Evolutionary conservation across 768 basidiomycete species (phyloP).

Genomic region (Lyophyllum atratum): DNA sequence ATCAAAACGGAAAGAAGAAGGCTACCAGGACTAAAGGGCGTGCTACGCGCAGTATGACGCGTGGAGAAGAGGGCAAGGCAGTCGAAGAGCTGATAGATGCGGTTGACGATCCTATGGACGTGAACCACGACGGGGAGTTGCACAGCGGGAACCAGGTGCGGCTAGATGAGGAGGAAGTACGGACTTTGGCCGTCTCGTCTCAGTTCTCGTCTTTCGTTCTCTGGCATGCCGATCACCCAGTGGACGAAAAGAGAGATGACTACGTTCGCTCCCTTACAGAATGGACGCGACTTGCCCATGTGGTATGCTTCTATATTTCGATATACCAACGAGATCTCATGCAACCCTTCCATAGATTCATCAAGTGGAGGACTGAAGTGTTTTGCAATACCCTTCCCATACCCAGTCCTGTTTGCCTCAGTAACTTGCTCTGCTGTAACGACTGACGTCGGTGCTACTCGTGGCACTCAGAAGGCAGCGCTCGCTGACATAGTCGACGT

Average conservation of each 20-base stretch:
- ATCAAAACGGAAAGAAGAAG: slow-evolving; percentile 13
- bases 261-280: slow-evolving; percentile 69
- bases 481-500: too few relatives aligned
- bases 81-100: slow-evolving; percentile 25
- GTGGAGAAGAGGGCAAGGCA: slow-evolving; percentile 21
- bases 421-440: neutral
- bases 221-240: slow-evolving; percentile 74
- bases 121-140: slow-evolving; percentile 29
- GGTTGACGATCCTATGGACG: slow-evolving; percentile 27
- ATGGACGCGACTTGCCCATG: slow-evolving; percentile 65
- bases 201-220: slow-evolving; percentile 70
- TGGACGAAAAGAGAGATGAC: slow-evolving; percentile 71
- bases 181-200: slow-evolving; percentile 46
- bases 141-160: slow-evolving; percentile 26
- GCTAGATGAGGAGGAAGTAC: slow-evolving; percentile 25
- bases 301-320: slow-evolving; percentile 45
- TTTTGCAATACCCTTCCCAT: neutral
- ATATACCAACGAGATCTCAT: neutral
- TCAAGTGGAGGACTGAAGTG: slow-evolving; percentile 3
- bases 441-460: too few relatives aligned
- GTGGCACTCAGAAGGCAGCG: too few relatives aligned
- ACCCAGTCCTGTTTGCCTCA: neutral
- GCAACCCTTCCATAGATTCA: slow-evolving; percentile 19
- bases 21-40: slow-evolving; percentile 22
- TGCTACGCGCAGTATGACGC: slow-evolving; percentile 27